These are phyloP conservation scores for Solidago caesia DNA, from an alignment of 129 eudicot species.

Conservation along the genomic window DNA sequence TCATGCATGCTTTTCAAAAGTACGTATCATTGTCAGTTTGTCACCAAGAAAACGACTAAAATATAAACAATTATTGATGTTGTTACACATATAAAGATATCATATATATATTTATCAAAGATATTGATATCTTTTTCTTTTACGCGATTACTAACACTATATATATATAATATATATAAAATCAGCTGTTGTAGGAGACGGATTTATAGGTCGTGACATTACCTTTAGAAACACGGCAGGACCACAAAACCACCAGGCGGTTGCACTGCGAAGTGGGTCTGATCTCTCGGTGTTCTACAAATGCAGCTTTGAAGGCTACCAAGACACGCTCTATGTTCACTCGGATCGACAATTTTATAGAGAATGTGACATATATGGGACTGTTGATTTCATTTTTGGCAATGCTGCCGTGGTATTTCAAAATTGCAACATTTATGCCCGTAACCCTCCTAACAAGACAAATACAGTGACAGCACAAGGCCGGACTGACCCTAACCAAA, in stretches of 20 bases:
- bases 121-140: too few relatives aligned
- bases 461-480: slow-evolving; percentile 63
- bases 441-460: slow-evolving; percentile 44
- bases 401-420: slow-evolving; percentile 52
- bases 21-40: neutral
- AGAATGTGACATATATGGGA: slow-evolving; percentile 59
- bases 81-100: neutral
- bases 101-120: too few relatives aligned
- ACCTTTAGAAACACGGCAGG: slow-evolving; percentile 53
- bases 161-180: neutral
- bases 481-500: slow-evolving; percentile 53
- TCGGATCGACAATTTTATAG: slow-evolving; percentile 41
- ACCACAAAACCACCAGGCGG: slow-evolving; percentile 53
- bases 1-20: slow-evolving; percentile 15
- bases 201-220: slow-evolving; percentile 50
- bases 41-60: slow-evolving; percentile 6
- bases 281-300: slow-evolving; percentile 65
- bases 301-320: slow-evolving; percentile 60
- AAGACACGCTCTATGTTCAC: slow-evolving; percentile 56
- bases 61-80: neutral
- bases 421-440: slow-evolving; percentile 56
- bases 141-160: too few relatives aligned
- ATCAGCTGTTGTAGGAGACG: slow-evolving; percentile 49
- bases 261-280: slow-evolving; percentile 50
- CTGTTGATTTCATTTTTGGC: slow-evolving; percentile 54